Conservation (phyloP, 192 early-diverging fungal species). For the Coemansia sp. region DNA sequence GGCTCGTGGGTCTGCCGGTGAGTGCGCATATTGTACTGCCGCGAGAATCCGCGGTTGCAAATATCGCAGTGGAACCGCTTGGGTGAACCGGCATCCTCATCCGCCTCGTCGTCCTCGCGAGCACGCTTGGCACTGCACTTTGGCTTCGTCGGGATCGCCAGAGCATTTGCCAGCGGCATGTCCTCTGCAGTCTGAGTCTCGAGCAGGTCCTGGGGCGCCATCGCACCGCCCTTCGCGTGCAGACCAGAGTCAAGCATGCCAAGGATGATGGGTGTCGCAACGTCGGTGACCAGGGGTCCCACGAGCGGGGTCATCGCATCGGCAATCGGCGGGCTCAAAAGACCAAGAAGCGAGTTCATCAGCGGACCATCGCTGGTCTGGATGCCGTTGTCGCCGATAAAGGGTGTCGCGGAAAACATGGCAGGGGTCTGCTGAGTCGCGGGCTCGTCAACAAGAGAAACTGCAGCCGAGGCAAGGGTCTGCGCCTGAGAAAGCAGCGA, state of each 20-base stretch:
- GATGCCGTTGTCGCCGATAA: neutral
- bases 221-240: slow-evolving; percentile 4
- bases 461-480: slow-evolving; percentile 6
- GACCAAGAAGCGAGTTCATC: slow-evolving; percentile 41
- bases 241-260: neutral
- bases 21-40: slow-evolving; percentile 84
- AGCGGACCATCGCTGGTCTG: slow-evolving; percentile 20
- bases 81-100: neutral
- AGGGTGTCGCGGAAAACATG: neutral
- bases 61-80: slow-evolving; percentile 51
- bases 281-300: slow-evolving; percentile 1
- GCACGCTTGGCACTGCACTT: neutral
- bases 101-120: slow-evolving; percentile 6
- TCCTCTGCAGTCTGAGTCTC: slow-evolving; percentile 9
- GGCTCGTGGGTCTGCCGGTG: slow-evolving; percentile 76
- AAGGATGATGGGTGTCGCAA: slow-evolving; percentile 1
- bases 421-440: neutral
- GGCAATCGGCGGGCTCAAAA: slow-evolving; percentile 29
- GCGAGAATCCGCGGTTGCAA: slow-evolving; percentile 76
- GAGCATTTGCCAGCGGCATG: slow-evolving; percentile 1
- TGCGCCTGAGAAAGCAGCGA: slow-evolving; percentile 21
- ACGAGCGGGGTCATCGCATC: slow-evolving; percentile 8
- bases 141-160: neutral
- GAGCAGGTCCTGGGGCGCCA: slow-evolving; percentile 26
- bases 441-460: slow-evolving; percentile 1